Conservation (phyloP, 78 protist genomes). For the Cavenderia fasciculata region DNA sequence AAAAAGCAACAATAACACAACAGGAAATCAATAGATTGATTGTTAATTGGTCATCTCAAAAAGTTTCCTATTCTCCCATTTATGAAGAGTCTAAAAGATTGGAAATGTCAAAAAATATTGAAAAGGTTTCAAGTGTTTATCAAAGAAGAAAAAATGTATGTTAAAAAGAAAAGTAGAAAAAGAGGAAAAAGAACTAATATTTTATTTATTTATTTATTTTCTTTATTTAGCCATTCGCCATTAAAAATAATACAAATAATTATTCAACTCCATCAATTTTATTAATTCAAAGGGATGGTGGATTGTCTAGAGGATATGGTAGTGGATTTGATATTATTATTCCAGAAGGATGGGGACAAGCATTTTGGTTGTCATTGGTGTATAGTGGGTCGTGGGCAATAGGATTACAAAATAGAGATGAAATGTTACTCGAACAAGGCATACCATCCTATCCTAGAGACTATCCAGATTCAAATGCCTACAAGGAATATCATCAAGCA, state of each 20-base stretch:
- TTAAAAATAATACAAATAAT: too few relatives aligned
- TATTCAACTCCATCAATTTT: slow-evolving; percentile 24
- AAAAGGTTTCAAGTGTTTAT: slow-evolving; percentile 2
- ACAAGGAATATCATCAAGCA: slow-evolving; percentile 5
- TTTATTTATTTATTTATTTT: not conserved
- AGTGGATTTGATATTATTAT: slow-evolving; percentile 77
- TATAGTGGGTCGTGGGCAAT: slow-evolving; percentile 78
- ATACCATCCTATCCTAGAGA: slow-evolving; percentile 62
- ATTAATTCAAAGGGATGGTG: slow-evolving; percentile 70
- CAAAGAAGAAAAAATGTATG: slow-evolving; percentile 45
- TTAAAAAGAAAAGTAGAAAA: not conserved
- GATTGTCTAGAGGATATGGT: slow-evolving; percentile 57
- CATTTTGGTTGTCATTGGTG: slow-evolving; percentile 68
- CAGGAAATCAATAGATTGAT: slow-evolving; percentile 2
- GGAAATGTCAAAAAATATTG: not conserved
- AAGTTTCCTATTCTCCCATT: slow-evolving; percentile 28
- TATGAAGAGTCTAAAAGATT: not conserved
- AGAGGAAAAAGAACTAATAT: not conserved
- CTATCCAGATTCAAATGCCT: slow-evolving; percentile 27
- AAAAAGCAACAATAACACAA: not conserved
- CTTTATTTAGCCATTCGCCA: not conserved
- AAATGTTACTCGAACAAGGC: slow-evolving; percentile 52
- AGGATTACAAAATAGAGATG: slow-evolving; percentile 55
- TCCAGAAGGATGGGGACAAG: slow-evolving; percentile 67
- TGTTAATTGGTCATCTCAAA: slow-evolving; percentile 3